Evolutionary conservation across 169 alveolate genomes (phyloP), one percentile per base, ranked within the genome.

Genomic region (Theileria annulata): DNA sequence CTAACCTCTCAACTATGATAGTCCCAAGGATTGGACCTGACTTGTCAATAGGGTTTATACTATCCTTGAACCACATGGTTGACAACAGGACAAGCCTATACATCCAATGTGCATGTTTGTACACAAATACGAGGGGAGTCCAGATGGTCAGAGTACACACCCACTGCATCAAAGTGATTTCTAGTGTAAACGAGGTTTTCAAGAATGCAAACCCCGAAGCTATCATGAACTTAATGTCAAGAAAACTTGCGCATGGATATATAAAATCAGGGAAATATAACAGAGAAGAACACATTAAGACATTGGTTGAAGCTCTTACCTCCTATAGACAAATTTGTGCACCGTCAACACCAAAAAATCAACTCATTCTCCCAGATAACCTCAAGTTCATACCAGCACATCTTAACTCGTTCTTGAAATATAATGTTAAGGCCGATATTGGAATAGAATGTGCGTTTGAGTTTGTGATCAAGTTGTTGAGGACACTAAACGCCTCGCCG

Each of bases 351-450:
- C 92, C 93, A 13, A 88, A 86, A 23, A 93, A 93, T n/a, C 96
- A 93, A 77, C 91, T 93, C 15, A 91, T 93, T 23, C 88, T 93
- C 25, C 96, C 96, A 35, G 96, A 93, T 49, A 86, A 94, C 62
- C 91, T 93, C 37, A 92, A 93, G 77, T 67, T 86, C 48, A 83
- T 93, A 27, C 96, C 95, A 42, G 79, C 91, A 9, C 79, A 79
- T 62, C 62, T 87, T n/a, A 89, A 84, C 67, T 79, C 95, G 17
- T 51, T 90, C 70, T 83, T 93, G 77, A 93, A 93, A 73, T 90
- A 87, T 51, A 87, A 87, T 47, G 85, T 83, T 64, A 35, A 54
- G 63, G 63, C 8, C 4, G 63, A 54, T 27, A 6, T 9, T 12
- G 54, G 33, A 68, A 8, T 35, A 8, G 47, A 35, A 8, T 28